Evolutionary conservation across 106 monocot genomes (phyloP), one percentile per base, ranked within the genome.

Genomic region (Dioscorea zingiberensis): DNA sequence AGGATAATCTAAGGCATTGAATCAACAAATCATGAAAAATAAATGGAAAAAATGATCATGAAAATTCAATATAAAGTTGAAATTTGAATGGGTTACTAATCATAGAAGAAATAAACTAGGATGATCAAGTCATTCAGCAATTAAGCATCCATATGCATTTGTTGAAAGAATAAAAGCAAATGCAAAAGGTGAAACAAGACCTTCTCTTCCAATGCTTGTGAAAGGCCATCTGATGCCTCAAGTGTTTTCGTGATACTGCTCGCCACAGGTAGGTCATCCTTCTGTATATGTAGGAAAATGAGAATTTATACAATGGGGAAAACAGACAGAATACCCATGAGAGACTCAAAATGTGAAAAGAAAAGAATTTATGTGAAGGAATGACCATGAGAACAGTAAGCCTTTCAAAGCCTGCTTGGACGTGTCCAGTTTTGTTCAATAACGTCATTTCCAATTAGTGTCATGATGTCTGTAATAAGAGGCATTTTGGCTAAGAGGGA

Each of bases 191-290:
- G 49, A 45, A 59, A 24, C 6, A 24, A 38, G 1, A 98, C 98
- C 86, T 98, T 98, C 68, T 93, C 98, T 74, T 87, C 78, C 74
- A 98, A 76, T 58, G 93, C 98, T 69, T 89, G 83, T 44, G 82
- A 72, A 73, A 98, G 72, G 24, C 77, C 75, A 38, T 87, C 77
- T 55, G 93, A 82, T 21, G 63, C 65, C 72, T 77, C 81, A 55
- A 3, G 48, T 53, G 59, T 62, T 17, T 45, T 76, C 22, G 62
- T 55, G 21, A 21, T 51, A 62, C 17, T 47, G 55, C 48, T 67
- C 58, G 70, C 2, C 55, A 47, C 56, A 11, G 62, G 54, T 56
- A 68, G 21, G 57, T 44, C 60, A 59, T 58, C 54, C 32, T 32
- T 69, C 89, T 82, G 73, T 30, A 68, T 56, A 17, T 13, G n/a